Base-by-base conservation (phyloP, 192 early-diverging fungal species). In the Chytriomyces hyalinus region DNA sequence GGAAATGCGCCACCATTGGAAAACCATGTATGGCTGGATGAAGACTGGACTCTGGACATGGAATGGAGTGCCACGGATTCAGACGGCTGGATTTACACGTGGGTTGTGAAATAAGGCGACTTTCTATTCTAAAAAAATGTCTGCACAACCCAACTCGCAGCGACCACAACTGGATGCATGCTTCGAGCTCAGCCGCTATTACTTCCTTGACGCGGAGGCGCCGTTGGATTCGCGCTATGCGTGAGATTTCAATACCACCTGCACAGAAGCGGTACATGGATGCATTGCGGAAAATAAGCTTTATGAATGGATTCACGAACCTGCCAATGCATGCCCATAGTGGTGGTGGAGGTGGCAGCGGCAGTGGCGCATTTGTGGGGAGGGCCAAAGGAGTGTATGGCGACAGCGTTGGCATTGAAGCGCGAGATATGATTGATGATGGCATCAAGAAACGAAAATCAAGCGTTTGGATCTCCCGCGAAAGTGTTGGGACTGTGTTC, bases 41-140 rank as follows among this genome's bases (percentile, higher is more conserved):
- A 45, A 8, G 73, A 75, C 64, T 75, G 73, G 73, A 48, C 51
- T 17, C 60, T 75, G 46, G 73, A 75, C 46, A 22, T 10, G 9
- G 49, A 66, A 20, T 75, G 73, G 73, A 44, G 63, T 7, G 73
- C 63, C 15, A 62, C 61, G 9, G 73, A 75, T 75, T 13, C 57
- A 28, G 61, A 64, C 6, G 73, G 73, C 6, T 75, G 73, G 73
- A 64, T 75, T 10, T 75, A 65, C 46, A 63, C 60, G 72, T 73
- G 61, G 47, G 72, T 63, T 63, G 17, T 26, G 20, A 13, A 65
- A 24, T 28, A 20, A 57, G 13, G 53, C 53, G 53, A 20, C 53
- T 11, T 57, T 63, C 24, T 43, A 22, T 20, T n/a, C 36, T 13
- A 22, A 47, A 9, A 63, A 20, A 5, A 48, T 15, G 49, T 17